Conservation (phyloP, 1,284 basidiomycete species). For the Ganoderma boninense region DNA sequence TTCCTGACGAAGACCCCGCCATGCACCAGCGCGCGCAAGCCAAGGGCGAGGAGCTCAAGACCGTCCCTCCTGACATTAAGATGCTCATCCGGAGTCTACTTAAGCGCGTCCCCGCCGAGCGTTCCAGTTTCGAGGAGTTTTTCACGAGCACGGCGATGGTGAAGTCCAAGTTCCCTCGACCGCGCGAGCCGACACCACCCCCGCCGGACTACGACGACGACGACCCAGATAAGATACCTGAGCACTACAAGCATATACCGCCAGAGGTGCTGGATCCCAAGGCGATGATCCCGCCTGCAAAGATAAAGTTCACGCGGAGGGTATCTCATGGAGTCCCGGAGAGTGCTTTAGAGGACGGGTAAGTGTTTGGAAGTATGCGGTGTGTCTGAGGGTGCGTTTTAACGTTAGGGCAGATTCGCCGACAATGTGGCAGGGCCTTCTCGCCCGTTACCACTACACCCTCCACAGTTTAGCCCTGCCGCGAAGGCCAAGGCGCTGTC, state of each 20-base stretch:
- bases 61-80: conserved; percentile 89
- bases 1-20: conserved; percentile 86
- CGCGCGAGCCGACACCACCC: conserved; percentile 41
- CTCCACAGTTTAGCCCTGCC: conserved; percentile 26
- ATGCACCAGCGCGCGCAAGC: conserved; percentile 44
- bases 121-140: conserved; percentile 93
- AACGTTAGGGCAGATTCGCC: conserved; percentile 7
- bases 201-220: conserved; percentile 43
- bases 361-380: background rate
- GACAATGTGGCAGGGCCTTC: conserved; percentile 25
- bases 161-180: conserved; percentile 76
- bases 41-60: conserved; percentile 54
- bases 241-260: conserved; percentile 72
- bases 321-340: conserved; percentile 21
- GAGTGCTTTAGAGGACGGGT: conserved; percentile 20
- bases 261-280: conserved; percentile 80
- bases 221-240: conserved; percentile 54
- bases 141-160: conserved; percentile 85
- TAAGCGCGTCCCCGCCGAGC: conserved; percentile 85
- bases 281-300: conserved; percentile 80
- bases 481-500: conserved; percentile 49
- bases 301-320: conserved; percentile 71
- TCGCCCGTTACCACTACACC: conserved; percentile 19
- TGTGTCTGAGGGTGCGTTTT: too few relatives aligned
- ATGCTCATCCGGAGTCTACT: conserved; percentile 85